Percentiles rank a stretch among this genome's conserved stretches.
These are phyloP conservation scores for Umbelopsis vinacea DNA, from an alignment of 192 early-diverging fungal genomes.

Conservation along the genomic window DNA sequence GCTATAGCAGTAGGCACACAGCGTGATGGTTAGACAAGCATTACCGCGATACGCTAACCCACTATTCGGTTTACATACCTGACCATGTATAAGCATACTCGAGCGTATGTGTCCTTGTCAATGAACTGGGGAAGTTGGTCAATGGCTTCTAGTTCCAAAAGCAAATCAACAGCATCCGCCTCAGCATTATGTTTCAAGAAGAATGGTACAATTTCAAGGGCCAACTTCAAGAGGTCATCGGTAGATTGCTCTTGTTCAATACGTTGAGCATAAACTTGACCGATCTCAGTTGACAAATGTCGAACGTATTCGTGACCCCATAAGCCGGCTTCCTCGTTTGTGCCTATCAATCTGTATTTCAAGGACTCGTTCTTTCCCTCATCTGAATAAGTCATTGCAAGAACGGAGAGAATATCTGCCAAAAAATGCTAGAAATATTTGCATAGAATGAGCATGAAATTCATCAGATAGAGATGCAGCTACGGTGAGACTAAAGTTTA, in stretches of 20 bases:
- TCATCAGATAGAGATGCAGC: not conserved
- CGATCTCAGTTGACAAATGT: conserved; percentile 91
- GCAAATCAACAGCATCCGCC: conserved; percentile 96
- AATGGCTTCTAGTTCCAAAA: conserved; percentile 87
- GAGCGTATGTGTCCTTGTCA: conserved; percentile 90
- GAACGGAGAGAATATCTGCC: conserved; percentile 94
- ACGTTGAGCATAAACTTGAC: conserved; percentile 76
- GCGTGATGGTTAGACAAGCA: not conserved
- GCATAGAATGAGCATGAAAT: not conserved
- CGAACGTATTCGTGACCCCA: conserved; percentile 99
- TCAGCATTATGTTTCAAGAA: conserved; percentile 97
- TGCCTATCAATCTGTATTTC: conserved; percentile 87
- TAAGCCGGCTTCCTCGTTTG: conserved; percentile 74
- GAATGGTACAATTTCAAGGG: conserved; percentile 90
- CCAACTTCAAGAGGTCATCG: conserved; percentile 73
- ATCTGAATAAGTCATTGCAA: conserved; percentile 95
- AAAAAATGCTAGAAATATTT: conserved; percentile 58
- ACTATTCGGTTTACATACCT: conserved; percentile 54
- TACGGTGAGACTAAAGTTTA: not conserved
- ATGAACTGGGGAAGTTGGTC: conserved; percentile 82
- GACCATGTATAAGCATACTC: conserved; percentile 95
- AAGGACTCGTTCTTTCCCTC: conserved; percentile 85
- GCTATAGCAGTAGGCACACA: conserved; percentile 39
- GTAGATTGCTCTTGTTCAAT: conserved; percentile 65
- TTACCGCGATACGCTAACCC: not conserved